Evolutionary conservation across 1,284 basidiomycete genomes (phyloP).

Genomic region (Coriolopsis trogii): DNA sequence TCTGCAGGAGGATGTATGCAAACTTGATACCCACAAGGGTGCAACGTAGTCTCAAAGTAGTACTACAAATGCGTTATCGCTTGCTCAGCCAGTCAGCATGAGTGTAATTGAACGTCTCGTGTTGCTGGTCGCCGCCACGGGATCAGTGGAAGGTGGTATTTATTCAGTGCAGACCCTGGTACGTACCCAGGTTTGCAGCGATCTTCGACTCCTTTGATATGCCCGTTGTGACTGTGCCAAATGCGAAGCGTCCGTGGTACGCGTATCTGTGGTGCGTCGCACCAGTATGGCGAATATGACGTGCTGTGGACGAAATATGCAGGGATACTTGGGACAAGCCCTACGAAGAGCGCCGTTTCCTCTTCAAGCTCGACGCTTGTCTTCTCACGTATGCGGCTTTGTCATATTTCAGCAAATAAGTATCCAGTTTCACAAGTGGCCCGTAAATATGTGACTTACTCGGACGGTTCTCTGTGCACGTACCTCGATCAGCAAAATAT

Average conservation of each 20-base stretch:
- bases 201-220: not conserved
- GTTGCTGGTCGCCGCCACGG: too few relatives aligned
- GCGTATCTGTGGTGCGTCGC: conserved; percentile 31
- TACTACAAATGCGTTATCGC: too few relatives aligned
- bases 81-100: too few relatives aligned
- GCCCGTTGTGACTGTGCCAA: conserved; percentile 11
- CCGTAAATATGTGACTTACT: conserved; percentile 8
- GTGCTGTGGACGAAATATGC: not conserved
- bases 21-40: too few relatives aligned
- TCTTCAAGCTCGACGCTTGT: conserved; percentile 40
- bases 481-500: conserved; percentile 46
- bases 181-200: too few relatives aligned
- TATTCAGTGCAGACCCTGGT: too few relatives aligned
- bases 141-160: too few relatives aligned
- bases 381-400: conserved; percentile 43
- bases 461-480: conserved; percentile 25
- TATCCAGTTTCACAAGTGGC: conserved; percentile 8
- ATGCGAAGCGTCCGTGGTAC: conserved; percentile 23
- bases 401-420: conserved; percentile 47
- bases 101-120: too few relatives aligned
- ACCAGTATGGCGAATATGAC: not conserved
- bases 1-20: conserved; percentile 1
- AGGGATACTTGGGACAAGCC: conserved; percentile 48
- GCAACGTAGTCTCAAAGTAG: too few relatives aligned
- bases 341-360: conserved; percentile 41